Percentiles rank a stretch among this genome's conserved stretches.
Evolutionary conservation across 371 early-diverging fungal species (phyloP).

Genomic region (Mucor ambiguus): DNA sequence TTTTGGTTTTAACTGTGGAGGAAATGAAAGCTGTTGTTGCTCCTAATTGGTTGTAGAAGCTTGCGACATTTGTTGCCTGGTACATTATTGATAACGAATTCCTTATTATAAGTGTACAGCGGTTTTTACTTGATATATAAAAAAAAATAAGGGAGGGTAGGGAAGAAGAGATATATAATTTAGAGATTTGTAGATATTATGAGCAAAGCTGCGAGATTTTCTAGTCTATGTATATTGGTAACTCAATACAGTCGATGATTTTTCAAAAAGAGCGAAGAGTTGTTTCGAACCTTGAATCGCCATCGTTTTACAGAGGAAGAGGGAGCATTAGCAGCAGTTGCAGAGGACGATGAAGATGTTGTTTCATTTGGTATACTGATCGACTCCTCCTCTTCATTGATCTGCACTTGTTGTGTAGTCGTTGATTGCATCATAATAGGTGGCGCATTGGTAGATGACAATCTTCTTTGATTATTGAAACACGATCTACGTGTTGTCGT

Average conservation of each 20-base stretch:
- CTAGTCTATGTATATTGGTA: not conserved
- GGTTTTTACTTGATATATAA: not conserved
- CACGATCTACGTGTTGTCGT: constrained; percentile 7
- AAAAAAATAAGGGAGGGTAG: not conserved
- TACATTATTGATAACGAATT: not conserved
- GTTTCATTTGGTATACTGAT: not conserved
- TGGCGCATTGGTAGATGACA: not conserved
- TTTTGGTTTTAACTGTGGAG: too few relatives aligned
- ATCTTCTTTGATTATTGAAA: not conserved
- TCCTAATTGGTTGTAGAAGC: too few relatives aligned
- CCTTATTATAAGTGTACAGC: not conserved
- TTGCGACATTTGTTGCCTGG: too few relatives aligned
- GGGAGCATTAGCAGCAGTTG: not conserved
- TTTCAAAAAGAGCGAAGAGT: constrained; percentile 12
- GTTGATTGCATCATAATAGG: not conserved
- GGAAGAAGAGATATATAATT: not conserved
- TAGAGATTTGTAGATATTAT: not conserved
- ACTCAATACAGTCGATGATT: constrained; percentile 6
- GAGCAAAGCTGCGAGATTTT: not conserved
- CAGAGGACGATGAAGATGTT: not conserved
- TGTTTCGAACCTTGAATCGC: constrained; percentile 14
- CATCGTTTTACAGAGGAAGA: constrained; percentile 12
- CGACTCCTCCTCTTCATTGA: not conserved
- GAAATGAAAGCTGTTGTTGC: too few relatives aligned
- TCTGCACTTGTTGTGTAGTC: not conserved